Evolutionary conservation across 805 yeast genomes (phyloP), one percentile per base, ranked within the genome.

Genomic region (Candida chilensis): DNA sequence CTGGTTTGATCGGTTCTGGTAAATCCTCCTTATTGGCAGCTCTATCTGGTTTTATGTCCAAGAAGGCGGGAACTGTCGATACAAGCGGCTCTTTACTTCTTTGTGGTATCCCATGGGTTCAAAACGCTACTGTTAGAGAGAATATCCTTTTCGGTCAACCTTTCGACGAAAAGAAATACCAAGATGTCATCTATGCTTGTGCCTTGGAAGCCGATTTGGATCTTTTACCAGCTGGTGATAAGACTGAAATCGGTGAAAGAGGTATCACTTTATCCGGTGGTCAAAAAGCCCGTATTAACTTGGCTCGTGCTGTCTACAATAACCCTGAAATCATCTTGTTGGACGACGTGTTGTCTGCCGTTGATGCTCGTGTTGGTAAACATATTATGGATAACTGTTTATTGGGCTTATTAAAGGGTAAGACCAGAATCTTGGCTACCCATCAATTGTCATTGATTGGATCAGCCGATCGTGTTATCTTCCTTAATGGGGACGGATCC

Each of bases 261-360:
- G 94, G 94, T 44, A 76, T 84, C 28, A 82, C 92, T 0, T 55
- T 84, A 26, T 79, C 90, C n/a, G 94, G 94, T 33, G 94, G 94
- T 30, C 94, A 84, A 50, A 84, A 84, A 58, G 90, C 94, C 0
- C 69, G 94, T 50, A 70, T 84, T 31, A 73, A 74, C 45, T 56
- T 84, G 36, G 94, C 94, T 3, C 67, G 94, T 47, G 80, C 90
- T 2, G 85, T 81, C 2, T 84, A 84, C 45, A 72, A 78, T 10
- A 64, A 74, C 17, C 67, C 69, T 13, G 86, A 80, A 44, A 76
- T 82, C 16, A 65, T 78, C 24, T 52, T 84, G 30, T 53, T 84
- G 31, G 94, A 84, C 47, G 94, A 84, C 48, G 86, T 83, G 11
- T 62, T 84, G 34, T 73, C 84, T 56, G 94, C 94, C 4, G 94